Conservation (phyloP, 106 monocot genomes). For the Vanilla planifolia region DNA sequence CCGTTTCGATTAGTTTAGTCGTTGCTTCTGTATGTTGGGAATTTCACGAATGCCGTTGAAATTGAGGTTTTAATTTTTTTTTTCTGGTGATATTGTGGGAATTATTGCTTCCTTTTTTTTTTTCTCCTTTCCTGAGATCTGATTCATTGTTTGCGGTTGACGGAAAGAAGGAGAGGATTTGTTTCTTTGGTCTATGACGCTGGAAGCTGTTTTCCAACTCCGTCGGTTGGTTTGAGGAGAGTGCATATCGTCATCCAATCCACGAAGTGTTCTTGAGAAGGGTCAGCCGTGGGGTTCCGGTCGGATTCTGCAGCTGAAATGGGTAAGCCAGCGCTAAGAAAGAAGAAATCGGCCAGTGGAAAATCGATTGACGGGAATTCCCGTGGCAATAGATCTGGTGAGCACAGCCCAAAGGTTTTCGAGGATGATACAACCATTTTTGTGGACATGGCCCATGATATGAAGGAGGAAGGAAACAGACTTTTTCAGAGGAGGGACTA, state of each 20-base stretch:
- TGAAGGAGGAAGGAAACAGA: constrained; percentile 82
- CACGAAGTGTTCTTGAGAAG: neutral
- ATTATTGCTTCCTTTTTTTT: too few relatives aligned
- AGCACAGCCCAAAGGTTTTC: constrained; percentile 28
- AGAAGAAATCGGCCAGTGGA: constrained; percentile 37
- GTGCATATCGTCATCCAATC: neutral
- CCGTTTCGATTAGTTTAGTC: too few relatives aligned
- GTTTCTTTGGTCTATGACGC: neutral
- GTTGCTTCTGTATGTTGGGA: too few relatives aligned
- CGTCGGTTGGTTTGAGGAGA: neutral
- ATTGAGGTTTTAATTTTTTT: too few relatives aligned
- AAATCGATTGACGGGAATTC: constrained; percentile 18
- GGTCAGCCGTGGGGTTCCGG: neutral
- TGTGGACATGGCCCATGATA: constrained; percentile 62
- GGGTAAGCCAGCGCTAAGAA: constrained; percentile 81
- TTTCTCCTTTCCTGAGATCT: too few relatives aligned
- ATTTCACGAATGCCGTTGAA: too few relatives aligned
- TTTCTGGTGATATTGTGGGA: too few relatives aligned
- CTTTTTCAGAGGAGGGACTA: constrained; percentile 78
- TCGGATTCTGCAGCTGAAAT: constrained; percentile 18
- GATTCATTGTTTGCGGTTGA: too few relatives aligned
- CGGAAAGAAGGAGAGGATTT: neutral
- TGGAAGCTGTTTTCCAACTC: neutral
- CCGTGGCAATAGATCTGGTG: constrained; percentile 22
- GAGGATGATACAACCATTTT: constrained; percentile 68